A percentile compares a stretch with the other conserved stretches of the same genome.
Evolutionary conservation across 2,329 filamentous ascomycete species (phyloP).

Genomic region (Phyllosticta citribraziliensis): DNA sequence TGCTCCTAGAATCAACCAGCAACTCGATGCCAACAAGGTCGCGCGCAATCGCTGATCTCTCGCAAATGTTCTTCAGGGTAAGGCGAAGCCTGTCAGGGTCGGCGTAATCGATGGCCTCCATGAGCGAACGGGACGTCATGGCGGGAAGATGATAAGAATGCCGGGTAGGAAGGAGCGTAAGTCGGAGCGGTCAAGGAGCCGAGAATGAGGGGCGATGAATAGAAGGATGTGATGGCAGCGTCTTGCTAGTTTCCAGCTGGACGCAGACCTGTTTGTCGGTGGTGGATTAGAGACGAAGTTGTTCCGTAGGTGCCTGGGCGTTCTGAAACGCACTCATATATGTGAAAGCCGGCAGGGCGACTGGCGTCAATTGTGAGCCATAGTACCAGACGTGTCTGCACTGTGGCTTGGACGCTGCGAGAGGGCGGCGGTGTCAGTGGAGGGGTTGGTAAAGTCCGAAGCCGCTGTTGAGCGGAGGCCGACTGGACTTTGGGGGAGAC

Average conservation of each 20-base stretch:
- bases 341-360: background rate
- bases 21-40: conserved; percentile 8
- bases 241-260: background rate
- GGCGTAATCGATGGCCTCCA: conserved; percentile 9
- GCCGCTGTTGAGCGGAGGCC: background rate
- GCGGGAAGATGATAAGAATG: background rate
- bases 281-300: background rate
- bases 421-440: background rate
- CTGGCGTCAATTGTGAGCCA: background rate
- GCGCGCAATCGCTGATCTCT: conserved; percentile 2
- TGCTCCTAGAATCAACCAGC: conserved; percentile 7
- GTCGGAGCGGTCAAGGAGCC: background rate
- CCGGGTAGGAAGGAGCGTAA: background rate
- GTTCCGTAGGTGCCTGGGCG: background rate
- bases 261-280: background rate
- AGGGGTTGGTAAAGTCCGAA: background rate
- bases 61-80: conserved; percentile 10
- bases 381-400: background rate
- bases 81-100: conserved; percentile 1
- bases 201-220: background rate
- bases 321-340: background rate
- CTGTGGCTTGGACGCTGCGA: background rate
- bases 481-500: background rate
- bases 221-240: background rate
- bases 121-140: conserved; percentile 7